A percentile compares a stretch with the other conserved stretches of the same genome.
Conservation (phyloP, 176 grass and related monocot genomes). For the Musa acuminata region DNA sequence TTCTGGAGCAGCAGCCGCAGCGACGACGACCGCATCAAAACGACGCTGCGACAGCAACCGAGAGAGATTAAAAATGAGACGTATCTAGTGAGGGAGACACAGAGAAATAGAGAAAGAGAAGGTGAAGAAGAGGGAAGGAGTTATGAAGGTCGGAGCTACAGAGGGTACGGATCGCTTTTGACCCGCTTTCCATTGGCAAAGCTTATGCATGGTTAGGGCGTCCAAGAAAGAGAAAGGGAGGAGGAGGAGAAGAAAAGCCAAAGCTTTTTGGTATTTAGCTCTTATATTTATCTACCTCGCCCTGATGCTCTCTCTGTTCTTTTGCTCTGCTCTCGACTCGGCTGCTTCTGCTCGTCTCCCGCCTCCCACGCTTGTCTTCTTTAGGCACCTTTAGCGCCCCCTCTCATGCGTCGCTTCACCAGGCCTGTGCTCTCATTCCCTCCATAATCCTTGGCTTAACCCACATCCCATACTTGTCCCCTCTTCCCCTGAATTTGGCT, state of each 20-base stretch:
- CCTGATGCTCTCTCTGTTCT: background rate
- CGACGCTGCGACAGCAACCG: too few relatives aligned
- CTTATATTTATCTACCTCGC: background rate
- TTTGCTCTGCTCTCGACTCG: background rate
- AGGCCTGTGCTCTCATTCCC: constrained; percentile 5
- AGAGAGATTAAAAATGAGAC: too few relatives aligned
- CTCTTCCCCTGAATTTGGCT: background rate
- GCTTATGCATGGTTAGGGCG: constrained; percentile 10
- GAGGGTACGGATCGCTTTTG: constrained; percentile 16
- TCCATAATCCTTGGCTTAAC: constrained; percentile 39
- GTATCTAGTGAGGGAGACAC: too few relatives aligned
- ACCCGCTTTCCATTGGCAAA: constrained; percentile 7
- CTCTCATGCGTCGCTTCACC: background rate
- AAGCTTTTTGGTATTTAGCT: background rate
- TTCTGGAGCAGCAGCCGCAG: background rate
- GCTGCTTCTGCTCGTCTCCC: constrained; percentile 23
- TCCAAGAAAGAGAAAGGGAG: background rate
- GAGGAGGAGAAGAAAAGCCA: background rate
- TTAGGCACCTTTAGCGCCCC: background rate
- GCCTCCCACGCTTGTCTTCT: constrained; percentile 43
- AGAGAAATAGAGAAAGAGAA: background rate
- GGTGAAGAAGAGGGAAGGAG: background rate
- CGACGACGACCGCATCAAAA: too few relatives aligned
- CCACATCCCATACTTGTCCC: constrained; percentile 16
- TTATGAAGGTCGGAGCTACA: background rate